phyloP scores from a whole-genome alignment of 164 flowering plant genomes.

The Nelumbo lutea region DNA sequence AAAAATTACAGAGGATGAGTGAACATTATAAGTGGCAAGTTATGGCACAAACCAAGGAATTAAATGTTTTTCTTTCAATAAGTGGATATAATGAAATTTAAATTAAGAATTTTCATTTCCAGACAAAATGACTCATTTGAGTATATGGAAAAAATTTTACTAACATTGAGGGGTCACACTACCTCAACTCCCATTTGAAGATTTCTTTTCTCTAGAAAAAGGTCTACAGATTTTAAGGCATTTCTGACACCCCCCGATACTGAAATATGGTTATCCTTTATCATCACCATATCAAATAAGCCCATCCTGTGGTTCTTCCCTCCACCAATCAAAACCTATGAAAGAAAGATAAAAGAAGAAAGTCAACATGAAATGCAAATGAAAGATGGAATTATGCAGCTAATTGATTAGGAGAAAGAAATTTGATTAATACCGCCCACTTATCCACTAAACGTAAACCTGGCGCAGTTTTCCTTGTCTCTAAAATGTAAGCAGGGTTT shows the following conservation, averaged over 20 bases:
- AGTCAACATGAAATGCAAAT: constrained; percentile 9
- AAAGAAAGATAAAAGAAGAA: constrained; percentile 4
- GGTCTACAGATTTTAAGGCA: constrained; percentile 73
- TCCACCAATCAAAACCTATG: constrained; percentile 90
- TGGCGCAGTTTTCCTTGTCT: constrained; percentile 98
- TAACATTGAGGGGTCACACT: neutral
- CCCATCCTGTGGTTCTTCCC: constrained; percentile 93
- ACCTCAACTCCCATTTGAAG: constrained; percentile 94
- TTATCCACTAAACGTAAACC: constrained; percentile 96
- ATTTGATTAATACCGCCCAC: constrained; percentile 76
- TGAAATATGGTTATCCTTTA: constrained; percentile 95
- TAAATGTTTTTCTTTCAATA: neutral
- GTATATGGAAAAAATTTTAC: no score
- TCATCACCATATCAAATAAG: constrained; percentile 94
- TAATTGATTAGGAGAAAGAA: constrained; percentile 19
- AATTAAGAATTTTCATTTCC: neutral
- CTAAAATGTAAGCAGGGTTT: constrained; percentile 72
- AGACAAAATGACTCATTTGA: no score
- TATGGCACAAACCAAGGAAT: neutral
- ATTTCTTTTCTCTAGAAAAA: constrained; percentile 52
- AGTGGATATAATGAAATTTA: neutral
- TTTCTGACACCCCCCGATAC: constrained; percentile 71
- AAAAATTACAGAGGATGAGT: neutral
- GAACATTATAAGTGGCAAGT: neutral
- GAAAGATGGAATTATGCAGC: constrained; percentile 3